These are phyloP conservation scores for Helenozyma rhizophorensis DNA, from an alignment of 805 yeast genomes.

Conservation along the genomic window DNA sequence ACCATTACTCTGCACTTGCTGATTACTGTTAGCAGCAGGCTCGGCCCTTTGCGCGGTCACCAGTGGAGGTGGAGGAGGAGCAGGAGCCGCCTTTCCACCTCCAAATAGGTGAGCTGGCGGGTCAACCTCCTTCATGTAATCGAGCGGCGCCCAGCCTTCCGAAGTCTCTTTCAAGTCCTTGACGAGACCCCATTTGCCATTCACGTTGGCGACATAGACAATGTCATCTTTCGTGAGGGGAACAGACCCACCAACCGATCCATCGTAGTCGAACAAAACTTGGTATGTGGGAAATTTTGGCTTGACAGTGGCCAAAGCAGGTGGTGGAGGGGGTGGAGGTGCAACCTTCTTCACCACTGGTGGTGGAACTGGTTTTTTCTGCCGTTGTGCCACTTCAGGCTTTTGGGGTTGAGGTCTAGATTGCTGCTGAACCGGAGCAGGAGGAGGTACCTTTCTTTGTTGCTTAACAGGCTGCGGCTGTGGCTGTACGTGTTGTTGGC, in stretches of 20 bases:
- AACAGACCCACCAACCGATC: constrained; percentile 76
- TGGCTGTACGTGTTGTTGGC: no score
- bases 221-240: constrained; percentile 75
- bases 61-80: constrained; percentile 33
- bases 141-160: constrained; percentile 98
- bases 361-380: constrained; percentile 41
- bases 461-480: no score
- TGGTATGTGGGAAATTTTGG: constrained; percentile 74
- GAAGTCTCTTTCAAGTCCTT: constrained; percentile 66
- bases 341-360: constrained; percentile 42
- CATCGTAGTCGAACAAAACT: constrained; percentile 86
- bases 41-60: constrained; percentile 20
- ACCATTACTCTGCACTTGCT: constrained; percentile 19
- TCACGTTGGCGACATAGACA: constrained; percentile 65
- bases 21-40: constrained; percentile 16
- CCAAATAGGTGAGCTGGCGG: constrained; percentile 38
- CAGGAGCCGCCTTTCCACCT: constrained; percentile 22
- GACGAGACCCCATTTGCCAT: constrained; percentile 94
- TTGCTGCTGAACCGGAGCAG: constrained; percentile 7
- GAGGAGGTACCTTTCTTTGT: constrained; percentile 1
- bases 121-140: constrained; percentile 66
- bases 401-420: constrained; percentile 20
- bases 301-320: constrained; percentile 50
- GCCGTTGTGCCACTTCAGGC: constrained; percentile 4
- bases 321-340: constrained; percentile 55